Evolutionary conservation across 1,284 basidiomycete genomes (phyloP), one percentile per base, ranked within the genome.

Genomic region (Leucoagaricus sp.): DNA sequence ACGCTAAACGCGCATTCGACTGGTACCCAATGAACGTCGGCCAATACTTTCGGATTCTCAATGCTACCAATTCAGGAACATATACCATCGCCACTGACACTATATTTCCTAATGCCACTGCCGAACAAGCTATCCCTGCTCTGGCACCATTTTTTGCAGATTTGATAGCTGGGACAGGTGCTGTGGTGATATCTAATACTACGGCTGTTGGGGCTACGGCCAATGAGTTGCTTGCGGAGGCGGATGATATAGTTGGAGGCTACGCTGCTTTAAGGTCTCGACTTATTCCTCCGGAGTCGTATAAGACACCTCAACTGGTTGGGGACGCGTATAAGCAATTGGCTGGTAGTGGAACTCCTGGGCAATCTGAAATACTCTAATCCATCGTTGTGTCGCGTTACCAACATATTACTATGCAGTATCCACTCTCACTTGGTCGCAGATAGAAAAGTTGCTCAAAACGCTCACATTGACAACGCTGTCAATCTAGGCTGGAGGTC

Each of bases 401-500:
- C 15, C 29, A 31, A 15, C 13, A 7, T 33, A 19, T 23, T 47
- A 25, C 49, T 28, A 29, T 36, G 42, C 64, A 64, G 33, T 57
- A 63, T 33, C 26, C 61, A 17, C 12, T 63, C 59, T 1, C n/a
- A 59, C 53, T 28, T 66, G 4, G 63, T 67, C n/a, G 64, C 61
- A 23, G 59, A 62, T 58, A 69, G 71, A 1, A 60, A 70, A 61
- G 69, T 73, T 17, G 51, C 70, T 2, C 61, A 62, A 36, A 72
- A 73, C 49, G 66, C 62, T 13, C 36, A 67, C 25, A 63, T 72
- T 13, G 49, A 56, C 17, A 65, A 61, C 4, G 69, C 72, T 5
- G 60, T 73, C 36, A 63, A 62, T 47, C 70, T 69, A 1, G 67
- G 63, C 40, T 72, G 72, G 72, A 63, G 71, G 47, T 64, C 58